These are phyloP conservation scores for Emmonsiellopsis sp. DNA, from an alignment of 2,329 filamentous ascomycete genomes.

Conservation along the genomic window DNA sequence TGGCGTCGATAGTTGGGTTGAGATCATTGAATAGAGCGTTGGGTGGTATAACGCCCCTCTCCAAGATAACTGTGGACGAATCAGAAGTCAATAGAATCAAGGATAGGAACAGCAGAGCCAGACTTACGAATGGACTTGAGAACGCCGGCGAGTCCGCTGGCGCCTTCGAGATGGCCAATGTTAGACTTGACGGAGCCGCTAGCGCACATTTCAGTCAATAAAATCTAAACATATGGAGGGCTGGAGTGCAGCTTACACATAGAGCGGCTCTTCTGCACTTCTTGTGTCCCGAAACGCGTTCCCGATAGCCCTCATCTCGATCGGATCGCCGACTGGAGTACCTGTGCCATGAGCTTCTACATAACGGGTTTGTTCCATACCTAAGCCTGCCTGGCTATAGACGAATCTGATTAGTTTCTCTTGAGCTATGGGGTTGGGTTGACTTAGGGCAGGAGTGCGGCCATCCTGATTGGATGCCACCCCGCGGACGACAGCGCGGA, in stretches of 20 bases:
- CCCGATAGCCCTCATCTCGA: constrained; percentile 12
- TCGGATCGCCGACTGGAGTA: constrained; percentile 23
- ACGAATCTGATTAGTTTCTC: constrained; percentile 15
- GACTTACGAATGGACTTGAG: constrained; percentile 19
- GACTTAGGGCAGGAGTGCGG: constrained; percentile 31
- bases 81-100: background rate
- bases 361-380: constrained; percentile 7
- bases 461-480: constrained; percentile 36
- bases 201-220: background rate
- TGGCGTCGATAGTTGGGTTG: constrained; percentile 5
- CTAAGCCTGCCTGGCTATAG: constrained; percentile 17
- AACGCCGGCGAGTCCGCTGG: constrained; percentile 19
- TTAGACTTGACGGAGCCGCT: constrained; percentile 21
- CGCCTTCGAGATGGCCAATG: constrained; percentile 24
- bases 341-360: constrained; percentile 30
- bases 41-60: constrained; percentile 19
- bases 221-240: background rate
- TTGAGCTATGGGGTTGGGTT: constrained; percentile 26
- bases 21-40: constrained; percentile 15
- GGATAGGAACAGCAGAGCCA: background rate
- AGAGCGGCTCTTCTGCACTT: background rate
- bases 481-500: constrained; percentile 33
- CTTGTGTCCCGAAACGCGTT: constrained; percentile 2
- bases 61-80: constrained; percentile 9
- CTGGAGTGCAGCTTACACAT: background rate